Percentiles rank a stretch among this genome's conserved stretches.
phyloP scores from a whole-genome alignment of 495 filamentous ascomycete species.

The Lophiostoma macrostomum region DNA sequence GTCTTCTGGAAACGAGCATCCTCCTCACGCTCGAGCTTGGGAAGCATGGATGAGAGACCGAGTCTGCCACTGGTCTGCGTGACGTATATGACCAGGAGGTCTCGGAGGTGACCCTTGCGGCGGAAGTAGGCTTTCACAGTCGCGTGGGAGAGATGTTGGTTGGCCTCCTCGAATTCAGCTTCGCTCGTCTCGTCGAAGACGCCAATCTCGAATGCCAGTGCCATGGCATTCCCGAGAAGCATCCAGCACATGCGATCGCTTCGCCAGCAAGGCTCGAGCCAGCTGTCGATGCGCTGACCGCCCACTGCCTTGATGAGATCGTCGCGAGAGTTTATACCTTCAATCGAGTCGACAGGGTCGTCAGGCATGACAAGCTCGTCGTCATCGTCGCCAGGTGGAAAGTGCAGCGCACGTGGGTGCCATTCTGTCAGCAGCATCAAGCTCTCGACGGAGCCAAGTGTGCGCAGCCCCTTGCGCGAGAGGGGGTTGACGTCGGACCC shows the following conservation, averaged over 20 bases:
- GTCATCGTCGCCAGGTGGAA: conserved; percentile 81
- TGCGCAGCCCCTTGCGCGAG: conserved; percentile 70
- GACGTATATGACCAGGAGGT: conserved; percentile 81
- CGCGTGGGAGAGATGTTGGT: conserved; percentile 34
- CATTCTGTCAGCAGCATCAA: conserved; percentile 92
- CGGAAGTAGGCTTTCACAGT: conserved; percentile 71
- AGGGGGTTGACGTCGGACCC: conserved; percentile 39
- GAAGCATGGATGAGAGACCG: conserved; percentile 91
- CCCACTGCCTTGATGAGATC: conserved; percentile 45
- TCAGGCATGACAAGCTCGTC: conserved; percentile 54
- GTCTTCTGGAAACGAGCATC: conserved; percentile 20
- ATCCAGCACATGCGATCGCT: conserved; percentile 99
- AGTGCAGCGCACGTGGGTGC: conserved; percentile 93
- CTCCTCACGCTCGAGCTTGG: conserved; percentile 42
- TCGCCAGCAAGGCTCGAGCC: conserved; percentile 94
- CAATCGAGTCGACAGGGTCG: conserved; percentile 7
- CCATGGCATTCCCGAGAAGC: conserved; percentile 84
- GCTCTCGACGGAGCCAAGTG: conserved; percentile 89
- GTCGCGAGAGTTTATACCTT: neutral
- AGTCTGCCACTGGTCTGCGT: conserved; percentile 89
- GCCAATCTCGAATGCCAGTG: conserved; percentile 87
- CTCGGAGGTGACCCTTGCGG: conserved; percentile 76
- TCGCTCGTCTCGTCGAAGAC: conserved; percentile 82
- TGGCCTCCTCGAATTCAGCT: conserved; percentile 30
- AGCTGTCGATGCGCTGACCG: conserved; percentile 79